Percentiles rank a stretch among this genome's conserved stretches.
Evolutionary conservation across 2,329 filamentous ascomycete species (phyloP).

Genomic region (Aureobasidium sp.): DNA sequence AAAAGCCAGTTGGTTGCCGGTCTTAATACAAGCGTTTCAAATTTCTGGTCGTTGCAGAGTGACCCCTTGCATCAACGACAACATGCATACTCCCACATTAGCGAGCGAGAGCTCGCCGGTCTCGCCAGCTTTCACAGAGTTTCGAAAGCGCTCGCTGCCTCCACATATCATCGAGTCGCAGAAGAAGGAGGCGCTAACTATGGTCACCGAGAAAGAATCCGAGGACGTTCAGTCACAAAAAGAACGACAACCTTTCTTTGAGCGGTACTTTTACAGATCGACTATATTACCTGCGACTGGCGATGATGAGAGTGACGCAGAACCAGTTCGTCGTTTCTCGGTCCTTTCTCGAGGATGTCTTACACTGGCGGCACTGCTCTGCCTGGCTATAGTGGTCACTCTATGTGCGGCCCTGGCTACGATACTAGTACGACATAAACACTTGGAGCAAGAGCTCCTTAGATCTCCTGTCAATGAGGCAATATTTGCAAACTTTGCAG

Average conservation of each 20-base stretch:
- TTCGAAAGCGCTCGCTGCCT: slow-evolving; percentile 13
- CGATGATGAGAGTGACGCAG: neutral
- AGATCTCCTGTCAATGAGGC: slow-evolving; percentile 16
- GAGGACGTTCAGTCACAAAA: neutral
- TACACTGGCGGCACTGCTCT: slow-evolving; percentile 14
- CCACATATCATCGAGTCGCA: slow-evolving; percentile 14
- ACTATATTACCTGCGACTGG: neutral
- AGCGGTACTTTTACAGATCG: slow-evolving; percentile 22
- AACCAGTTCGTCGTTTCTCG: slow-evolving; percentile 20
- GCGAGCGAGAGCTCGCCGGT: neutral
- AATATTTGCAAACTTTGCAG: slow-evolving; percentile 31
- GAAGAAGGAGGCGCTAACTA: slow-evolving; percentile 2
- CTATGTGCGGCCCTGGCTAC: slow-evolving; percentile 22
- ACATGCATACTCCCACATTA: neutral
- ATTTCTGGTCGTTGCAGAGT: neutral
- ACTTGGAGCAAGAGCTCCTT: neutral
- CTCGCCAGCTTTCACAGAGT: neutral
- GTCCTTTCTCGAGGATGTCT: slow-evolving; percentile 24
- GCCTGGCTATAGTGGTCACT: slow-evolving; percentile 21
- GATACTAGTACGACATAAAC: slow-evolving; percentile 13
- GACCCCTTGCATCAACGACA: neutral
- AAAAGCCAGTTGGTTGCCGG: neutral
- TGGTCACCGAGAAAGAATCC: slow-evolving; percentile 8
- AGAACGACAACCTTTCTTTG: slow-evolving; percentile 20
- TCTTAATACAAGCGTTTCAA: neutral